Evolutionary conservation across 75 land plant genomes (phyloP).

Genomic region (Selaginella moellendorffii): DNA sequence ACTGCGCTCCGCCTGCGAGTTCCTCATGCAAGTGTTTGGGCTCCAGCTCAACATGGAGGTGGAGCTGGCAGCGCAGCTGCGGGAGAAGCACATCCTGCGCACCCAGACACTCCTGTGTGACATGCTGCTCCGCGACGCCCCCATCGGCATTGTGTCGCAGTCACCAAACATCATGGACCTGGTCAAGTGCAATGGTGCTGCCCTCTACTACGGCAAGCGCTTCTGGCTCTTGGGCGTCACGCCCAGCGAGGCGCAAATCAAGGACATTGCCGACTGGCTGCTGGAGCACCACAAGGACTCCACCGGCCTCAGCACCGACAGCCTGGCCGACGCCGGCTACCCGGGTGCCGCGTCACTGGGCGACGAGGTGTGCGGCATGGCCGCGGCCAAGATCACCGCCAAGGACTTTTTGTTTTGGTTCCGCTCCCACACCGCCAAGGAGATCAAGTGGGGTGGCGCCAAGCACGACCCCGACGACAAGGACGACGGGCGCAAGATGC

Average conservation of each 20-base stretch:
- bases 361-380: slow-evolving; percentile 59
- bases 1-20: slow-evolving; percentile 84
- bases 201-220: slow-evolving; percentile 36
- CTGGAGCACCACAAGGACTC: slow-evolving; percentile 43
- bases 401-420: slow-evolving; percentile 73
- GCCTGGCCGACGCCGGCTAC: slow-evolving; percentile 59
- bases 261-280: slow-evolving; percentile 45
- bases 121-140: slow-evolving; percentile 65
- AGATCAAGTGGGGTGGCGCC: slow-evolving; percentile 74
- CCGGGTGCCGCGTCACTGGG: slow-evolving; percentile 50
- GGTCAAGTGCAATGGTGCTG: slow-evolving; percentile 75
- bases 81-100: slow-evolving; percentile 58
- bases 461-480: slow-evolving; percentile 45
- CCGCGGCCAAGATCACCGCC: slow-evolving; percentile 53
- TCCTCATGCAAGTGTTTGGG: slow-evolving; percentile 71
- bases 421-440: slow-evolving; percentile 55
- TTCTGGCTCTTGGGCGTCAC: slow-evolving; percentile 39
- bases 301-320: slow-evolving; percentile 68
- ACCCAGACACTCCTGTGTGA: slow-evolving; percentile 73
- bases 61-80: slow-evolving; percentile 46
- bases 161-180: slow-evolving; percentile 72
- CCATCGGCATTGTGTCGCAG: slow-evolving; percentile 51
- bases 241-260: slow-evolving; percentile 46
- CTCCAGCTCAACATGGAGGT: slow-evolving; percentile 65
- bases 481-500: slow-evolving; percentile 67